Percentiles rank a stretch among this genome's conserved stretches.
These are phyloP conservation scores for Gnomoniopsis sp. DNA, from an alignment of 2,329 filamentous ascomycete species.

Conservation along the genomic window DNA sequence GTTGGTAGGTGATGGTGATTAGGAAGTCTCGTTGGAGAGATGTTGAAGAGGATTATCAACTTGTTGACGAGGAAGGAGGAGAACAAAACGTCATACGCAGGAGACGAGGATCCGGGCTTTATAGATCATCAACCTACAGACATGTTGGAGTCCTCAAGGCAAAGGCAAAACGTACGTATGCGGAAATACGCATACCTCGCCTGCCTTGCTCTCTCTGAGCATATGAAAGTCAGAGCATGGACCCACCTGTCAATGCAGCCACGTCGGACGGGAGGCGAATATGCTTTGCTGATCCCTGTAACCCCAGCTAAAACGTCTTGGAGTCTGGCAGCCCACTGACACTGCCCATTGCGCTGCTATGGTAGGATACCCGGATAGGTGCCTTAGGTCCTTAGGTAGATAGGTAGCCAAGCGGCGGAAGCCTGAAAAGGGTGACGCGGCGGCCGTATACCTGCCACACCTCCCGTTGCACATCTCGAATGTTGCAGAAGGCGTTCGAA, in stretches of 20 bases:
- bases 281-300: neutral
- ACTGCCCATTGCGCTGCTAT: neutral
- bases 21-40: neutral
- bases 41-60: neutral
- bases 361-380: neutral
- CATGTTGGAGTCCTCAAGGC: neutral
- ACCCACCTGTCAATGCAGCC: neutral
- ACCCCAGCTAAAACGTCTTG: neutral
- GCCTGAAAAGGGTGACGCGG: no score
- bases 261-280: neutral
- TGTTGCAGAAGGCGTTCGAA: neutral
- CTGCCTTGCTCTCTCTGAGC: slow-evolving; percentile 2
- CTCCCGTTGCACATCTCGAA: neutral
- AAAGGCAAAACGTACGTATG: neutral
- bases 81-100: neutral
- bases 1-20: neutral
- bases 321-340: neutral
- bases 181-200: slow-evolving; percentile 5
- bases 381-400: no score
- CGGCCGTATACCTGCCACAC: no score
- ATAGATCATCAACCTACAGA: neutral
- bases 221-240: neutral
- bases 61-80: neutral
- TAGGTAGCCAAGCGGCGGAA: no score
- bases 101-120: slow-evolving; percentile 2